Conservation (phyloP, 768 basidiomycete genomes). For the Gymnopilus dilepis region DNA sequence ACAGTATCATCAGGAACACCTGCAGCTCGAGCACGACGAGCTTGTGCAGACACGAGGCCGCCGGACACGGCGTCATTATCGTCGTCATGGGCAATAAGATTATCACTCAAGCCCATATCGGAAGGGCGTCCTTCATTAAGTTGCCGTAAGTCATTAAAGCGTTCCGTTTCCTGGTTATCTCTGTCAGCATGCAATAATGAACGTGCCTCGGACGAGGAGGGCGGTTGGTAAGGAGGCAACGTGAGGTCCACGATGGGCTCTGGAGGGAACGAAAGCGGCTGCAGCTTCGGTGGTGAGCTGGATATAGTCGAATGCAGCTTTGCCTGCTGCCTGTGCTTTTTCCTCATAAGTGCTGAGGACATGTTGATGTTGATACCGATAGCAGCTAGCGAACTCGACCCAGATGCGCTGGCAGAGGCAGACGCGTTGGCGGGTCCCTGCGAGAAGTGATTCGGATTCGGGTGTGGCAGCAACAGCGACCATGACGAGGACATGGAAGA, state of each 20-base stretch:
- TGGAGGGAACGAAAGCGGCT: slow-evolving; percentile 16
- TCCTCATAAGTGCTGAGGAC: background rate
- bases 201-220: background rate
- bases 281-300: slow-evolving; percentile 17
- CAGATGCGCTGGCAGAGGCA: slow-evolving; percentile 2
- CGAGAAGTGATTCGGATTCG: slow-evolving; percentile 5
- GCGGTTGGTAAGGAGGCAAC: background rate
- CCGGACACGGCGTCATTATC: slow-evolving; percentile 13
- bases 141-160: background rate
- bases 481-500: slow-evolving; percentile 10
- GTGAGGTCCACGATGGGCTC: slow-evolving; percentile 19
- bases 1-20: background rate
- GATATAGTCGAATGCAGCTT: background rate
- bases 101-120: background rate
- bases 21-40: background rate
- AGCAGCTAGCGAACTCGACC: slow-evolving; percentile 1
- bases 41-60: slow-evolving; percentile 1
- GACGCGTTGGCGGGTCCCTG: background rate
- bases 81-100: slow-evolving; percentile 12
- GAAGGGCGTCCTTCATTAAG: slow-evolving; percentile 1
- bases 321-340: background rate
- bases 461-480: slow-evolving; percentile 13
- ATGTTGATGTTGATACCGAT: slow-evolving; percentile 6
- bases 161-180: background rate
- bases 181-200: background rate